phyloP scores from a whole-genome alignment of 306 rosid genomes.

The Crataegus laevigata region DNA sequence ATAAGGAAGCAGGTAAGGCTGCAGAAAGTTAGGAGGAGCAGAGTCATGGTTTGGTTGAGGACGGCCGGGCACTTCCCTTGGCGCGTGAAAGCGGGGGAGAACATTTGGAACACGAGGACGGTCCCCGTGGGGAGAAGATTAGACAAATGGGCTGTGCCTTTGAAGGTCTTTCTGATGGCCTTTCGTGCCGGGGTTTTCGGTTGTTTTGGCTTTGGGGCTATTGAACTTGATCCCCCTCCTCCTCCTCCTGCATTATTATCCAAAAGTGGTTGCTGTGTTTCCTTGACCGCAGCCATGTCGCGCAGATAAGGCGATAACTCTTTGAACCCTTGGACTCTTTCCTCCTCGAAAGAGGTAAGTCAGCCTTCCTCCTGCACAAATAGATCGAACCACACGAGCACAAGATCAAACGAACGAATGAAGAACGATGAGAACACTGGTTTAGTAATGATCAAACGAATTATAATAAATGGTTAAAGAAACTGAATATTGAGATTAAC shows the following conservation, averaged over 20 bases:
- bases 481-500: not conserved
- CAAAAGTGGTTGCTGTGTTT: slow-evolving; percentile 28
- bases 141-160: slow-evolving; percentile 59
- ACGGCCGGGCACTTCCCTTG: slow-evolving; percentile 45
- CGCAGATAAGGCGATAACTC: not conserved
- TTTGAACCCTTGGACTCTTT: not conserved
- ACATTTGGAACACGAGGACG: slow-evolving; percentile 47
- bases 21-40: slow-evolving; percentile 42
- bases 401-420: no score
- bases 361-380: not conserved
- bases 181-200: slow-evolving; percentile 51
- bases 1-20: slow-evolving; percentile 46
- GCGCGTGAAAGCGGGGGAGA: slow-evolving; percentile 53
- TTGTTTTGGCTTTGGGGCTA: slow-evolving; percentile 17
- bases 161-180: slow-evolving; percentile 58
- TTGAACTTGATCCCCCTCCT: not conserved
- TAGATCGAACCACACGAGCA: not conserved
- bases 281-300: not conserved
- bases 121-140: slow-evolving; percentile 79
- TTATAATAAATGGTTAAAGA: not conserved
- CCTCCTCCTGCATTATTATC: not conserved
- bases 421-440: not conserved
- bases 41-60: slow-evolving; percentile 39
- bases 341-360: not conserved
- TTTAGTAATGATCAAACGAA: not conserved